These are phyloP conservation scores for Phytophthora tubulina DNA, from an alignment of 352 stramenopile genomes.

Conservation along the genomic window DNA sequence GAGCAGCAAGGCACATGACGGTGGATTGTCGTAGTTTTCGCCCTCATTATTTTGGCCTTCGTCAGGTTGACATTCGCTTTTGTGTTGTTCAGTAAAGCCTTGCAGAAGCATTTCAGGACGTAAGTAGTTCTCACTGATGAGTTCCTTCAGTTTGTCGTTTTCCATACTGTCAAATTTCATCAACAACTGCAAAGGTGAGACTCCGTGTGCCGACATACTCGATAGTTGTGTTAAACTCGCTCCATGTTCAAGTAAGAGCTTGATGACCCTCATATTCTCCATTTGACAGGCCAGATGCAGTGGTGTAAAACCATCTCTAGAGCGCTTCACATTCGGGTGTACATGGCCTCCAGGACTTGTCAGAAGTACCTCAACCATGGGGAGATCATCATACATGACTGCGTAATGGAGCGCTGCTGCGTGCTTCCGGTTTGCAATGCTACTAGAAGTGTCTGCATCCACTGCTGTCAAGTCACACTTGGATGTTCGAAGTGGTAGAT, in stretches of 20 bases:
- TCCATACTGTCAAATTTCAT: constrained; percentile 60
- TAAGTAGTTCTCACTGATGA: constrained; percentile 54
- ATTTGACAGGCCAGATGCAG: constrained; percentile 74
- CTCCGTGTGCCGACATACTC: constrained; percentile 44
- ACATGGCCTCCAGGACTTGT: constrained; percentile 35
- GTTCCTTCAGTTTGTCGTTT: constrained; percentile 55
- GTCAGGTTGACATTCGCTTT: background rate
- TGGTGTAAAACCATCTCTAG: constrained; percentile 70
- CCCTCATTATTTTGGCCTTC: constrained; percentile 18
- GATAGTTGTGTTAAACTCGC: constrained; percentile 64
- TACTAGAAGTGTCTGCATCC: constrained; percentile 27
- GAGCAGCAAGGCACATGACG: constrained; percentile 61
- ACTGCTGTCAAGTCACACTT: constrained; percentile 29
- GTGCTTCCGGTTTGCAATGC: constrained; percentile 51
- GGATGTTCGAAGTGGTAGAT: constrained; percentile 56
- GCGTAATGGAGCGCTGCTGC: constrained; percentile 70
- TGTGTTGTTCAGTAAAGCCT: constrained; percentile 19
- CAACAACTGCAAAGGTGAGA: constrained; percentile 63
- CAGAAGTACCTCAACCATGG: constrained; percentile 51
- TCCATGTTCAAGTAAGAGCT: constrained; percentile 58
- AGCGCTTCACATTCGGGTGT: constrained; percentile 69
- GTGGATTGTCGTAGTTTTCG: constrained; percentile 27
- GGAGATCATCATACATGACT: constrained; percentile 67
- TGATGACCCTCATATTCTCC: constrained; percentile 57
- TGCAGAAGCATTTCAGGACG: constrained; percentile 57